Evolutionary conservation across 202 grass and related monocot species (phyloP), one percentile per base, ranked within the genome.

Genomic region (Schoenoplectus tabernaemontani): DNA sequence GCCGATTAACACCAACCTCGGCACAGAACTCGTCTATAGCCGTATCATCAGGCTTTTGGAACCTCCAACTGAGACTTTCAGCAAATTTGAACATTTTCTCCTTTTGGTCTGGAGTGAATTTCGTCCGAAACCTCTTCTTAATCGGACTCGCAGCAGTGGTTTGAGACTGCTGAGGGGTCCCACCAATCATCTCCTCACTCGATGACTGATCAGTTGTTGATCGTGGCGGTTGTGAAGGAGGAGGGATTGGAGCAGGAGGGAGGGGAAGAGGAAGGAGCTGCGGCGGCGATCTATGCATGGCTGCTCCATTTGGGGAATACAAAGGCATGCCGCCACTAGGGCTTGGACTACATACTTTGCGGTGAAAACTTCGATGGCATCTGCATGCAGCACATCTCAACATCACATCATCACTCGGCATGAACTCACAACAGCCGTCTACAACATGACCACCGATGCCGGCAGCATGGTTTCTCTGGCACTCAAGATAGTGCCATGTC

Each of bases 291-390:
- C 32, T 74, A 56, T 48, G 69, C 46, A 36, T 32, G 0, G 78
- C 44, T 9, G 36, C 24, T 0, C 69, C 77, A 1, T 20, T 81
- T 9, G 26, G 51, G 7, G 82, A 75, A 26, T 64, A 73, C 7
- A 42, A 66, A 3, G 56, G 80, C 5, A 44, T 39, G 11, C 41
- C 64, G 5, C 30, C 33, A 47, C 17, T 26, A 44, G 64, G 5
- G 58, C 16, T 26, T 36, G 79, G 13, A 54, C 22, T 19, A 76
- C 9, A 33, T 65, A 86, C 91, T 57, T 89, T 91, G 37, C 95
- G 89, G 83, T 97, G 95, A 89, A 98, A 98, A 86, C 96, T 98
- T 19, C 96, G 91, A 81, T 98, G 96, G 89, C 96, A 98, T 26
- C 86, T 83, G 86, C 96, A 98, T 12, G 96, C 91, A 46, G 90